Evolutionary conservation across 2,329 filamentous ascomycete genomes (phyloP).

Genomic region (Trichoderma sp.): DNA sequence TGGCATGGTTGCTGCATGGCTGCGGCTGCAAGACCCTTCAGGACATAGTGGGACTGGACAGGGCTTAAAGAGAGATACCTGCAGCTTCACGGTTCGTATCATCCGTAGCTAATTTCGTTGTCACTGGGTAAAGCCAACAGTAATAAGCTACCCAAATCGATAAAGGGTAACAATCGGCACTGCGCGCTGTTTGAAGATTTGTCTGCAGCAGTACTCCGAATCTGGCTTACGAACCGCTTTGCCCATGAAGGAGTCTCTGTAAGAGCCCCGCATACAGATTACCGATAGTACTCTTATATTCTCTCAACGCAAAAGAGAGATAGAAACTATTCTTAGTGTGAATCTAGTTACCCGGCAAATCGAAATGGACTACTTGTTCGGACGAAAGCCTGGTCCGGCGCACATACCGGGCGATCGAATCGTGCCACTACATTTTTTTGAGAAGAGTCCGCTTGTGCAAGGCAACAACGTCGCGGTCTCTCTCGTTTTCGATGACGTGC

Average conservation of each 20-base stretch:
- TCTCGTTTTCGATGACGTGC: constrained; percentile 12
- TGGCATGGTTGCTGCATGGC: background rate
- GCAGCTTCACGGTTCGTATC: background rate
- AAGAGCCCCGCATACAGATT: background rate
- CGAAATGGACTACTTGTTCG: background rate
- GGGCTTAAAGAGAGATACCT: background rate
- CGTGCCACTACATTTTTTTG: background rate
- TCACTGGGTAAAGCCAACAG: background rate
- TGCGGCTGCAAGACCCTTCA: background rate
- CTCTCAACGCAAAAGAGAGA: background rate
- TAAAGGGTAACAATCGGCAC: background rate
- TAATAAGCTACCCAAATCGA: background rate
- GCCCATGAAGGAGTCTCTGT: background rate
- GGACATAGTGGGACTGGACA: background rate
- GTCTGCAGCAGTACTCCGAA: background rate
- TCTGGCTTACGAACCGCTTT: background rate
- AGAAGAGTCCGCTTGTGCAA: background rate
- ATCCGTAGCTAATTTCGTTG: background rate
- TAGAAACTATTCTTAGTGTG: background rate
- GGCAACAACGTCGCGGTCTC: background rate
- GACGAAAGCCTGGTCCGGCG: background rate
- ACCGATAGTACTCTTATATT: background rate
- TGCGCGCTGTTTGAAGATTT: background rate
- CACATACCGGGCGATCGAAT: background rate
- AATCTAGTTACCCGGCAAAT: background rate